These are phyloP conservation scores for Drechslerella dactyloides DNA, from an alignment of 2,329 filamentous ascomycete genomes.

Conservation along the genomic window DNA sequence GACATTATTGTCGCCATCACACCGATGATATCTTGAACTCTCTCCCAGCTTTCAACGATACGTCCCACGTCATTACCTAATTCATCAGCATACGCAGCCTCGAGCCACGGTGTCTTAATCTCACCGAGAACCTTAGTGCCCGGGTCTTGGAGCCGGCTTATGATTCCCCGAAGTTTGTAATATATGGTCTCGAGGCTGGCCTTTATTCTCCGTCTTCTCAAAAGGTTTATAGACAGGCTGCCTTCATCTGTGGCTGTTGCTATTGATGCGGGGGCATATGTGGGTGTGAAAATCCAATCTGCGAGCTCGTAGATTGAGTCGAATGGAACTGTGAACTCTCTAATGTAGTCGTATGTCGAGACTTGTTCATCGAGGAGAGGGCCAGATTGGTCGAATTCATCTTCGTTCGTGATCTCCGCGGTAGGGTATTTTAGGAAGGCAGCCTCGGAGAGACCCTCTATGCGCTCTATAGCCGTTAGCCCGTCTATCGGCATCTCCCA, in stretches of 20 bases:
- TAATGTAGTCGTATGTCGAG: conserved; percentile 28
- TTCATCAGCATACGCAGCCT: not conserved
- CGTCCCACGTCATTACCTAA: conserved; percentile 3
- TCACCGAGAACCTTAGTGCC: conserved; percentile 5
- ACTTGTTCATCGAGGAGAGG: conserved; percentile 11
- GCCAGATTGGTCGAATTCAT: conserved; percentile 3
- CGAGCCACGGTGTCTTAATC: not conserved
- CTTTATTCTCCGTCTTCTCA: conserved; percentile 16
- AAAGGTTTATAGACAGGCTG: not conserved
- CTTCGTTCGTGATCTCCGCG: conserved; percentile 20
- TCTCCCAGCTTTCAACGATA: conserved; percentile 9
- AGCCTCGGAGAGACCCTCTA: conserved; percentile 5
- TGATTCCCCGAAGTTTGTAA: not conserved
- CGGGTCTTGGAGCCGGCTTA: not conserved
- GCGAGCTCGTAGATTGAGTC: not conserved
- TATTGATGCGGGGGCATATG: not conserved
- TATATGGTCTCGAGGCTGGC: conserved; percentile 16
- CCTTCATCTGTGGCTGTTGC: not conserved
- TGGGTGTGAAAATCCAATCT: conserved; percentile 16
- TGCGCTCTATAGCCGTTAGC: conserved; percentile 11
- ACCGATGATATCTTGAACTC: conserved; percentile 20
- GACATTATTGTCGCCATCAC: conserved; percentile 18
- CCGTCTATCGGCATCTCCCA: conserved; percentile 17
- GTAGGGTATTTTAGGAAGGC: conserved; percentile 15
- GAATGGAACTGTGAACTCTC: conserved; percentile 17